These are phyloP conservation scores for Telopea speciosissima DNA, from an alignment of 177 flowering plant species.

Conservation along the genomic window DNA sequence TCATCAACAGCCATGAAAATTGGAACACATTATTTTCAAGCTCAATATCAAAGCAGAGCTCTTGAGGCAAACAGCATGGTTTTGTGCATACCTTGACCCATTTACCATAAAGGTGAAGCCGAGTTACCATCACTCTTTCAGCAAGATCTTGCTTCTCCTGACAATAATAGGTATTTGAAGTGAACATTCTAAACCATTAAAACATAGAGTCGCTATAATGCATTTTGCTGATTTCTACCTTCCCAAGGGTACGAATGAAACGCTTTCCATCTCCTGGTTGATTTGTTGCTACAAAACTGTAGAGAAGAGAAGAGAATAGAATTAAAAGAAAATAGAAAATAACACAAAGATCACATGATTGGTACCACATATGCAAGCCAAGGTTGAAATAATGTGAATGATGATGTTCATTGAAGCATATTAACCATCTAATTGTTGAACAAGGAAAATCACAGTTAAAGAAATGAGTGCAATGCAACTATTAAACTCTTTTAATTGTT, in stretches of 20 bases:
- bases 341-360: neutral
- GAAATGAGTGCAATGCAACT: neutral
- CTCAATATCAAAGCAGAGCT: neutral
- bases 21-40: neutral
- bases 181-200: neutral
- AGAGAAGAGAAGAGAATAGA: neutral
- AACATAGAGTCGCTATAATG: neutral
- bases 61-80: neutral
- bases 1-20: constrained; percentile 25
- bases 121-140: constrained; percentile 92
- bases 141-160: constrained; percentile 88
- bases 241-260: constrained; percentile 70
- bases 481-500: neutral
- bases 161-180: neutral
- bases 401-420: no score
- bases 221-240: constrained; percentile 38
- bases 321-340: neutral
- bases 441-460: no score
- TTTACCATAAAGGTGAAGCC: constrained; percentile 82
- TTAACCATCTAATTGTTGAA: no score
- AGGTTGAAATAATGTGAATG: neutral
- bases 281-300: constrained; percentile 60
- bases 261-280: constrained; percentile 79
- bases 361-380: neutral
- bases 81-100: constrained; percentile 72